These are phyloP conservation scores for Solanum peruvianum DNA, from an alignment of 257 asterid species.

Conservation along the genomic window DNA sequence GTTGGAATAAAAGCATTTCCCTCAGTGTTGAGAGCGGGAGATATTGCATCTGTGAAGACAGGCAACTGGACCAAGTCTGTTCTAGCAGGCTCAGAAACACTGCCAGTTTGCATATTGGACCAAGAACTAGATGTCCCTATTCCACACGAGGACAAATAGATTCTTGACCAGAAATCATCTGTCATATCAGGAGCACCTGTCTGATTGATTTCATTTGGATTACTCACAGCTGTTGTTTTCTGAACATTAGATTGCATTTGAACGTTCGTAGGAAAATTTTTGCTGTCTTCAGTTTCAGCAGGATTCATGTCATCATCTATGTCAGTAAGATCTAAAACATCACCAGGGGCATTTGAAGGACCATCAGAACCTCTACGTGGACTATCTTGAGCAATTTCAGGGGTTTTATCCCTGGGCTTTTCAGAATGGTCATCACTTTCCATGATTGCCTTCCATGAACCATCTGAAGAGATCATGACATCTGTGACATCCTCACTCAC, in stretches of 20 bases:
- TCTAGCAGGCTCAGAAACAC: slow-evolving; percentile 10
- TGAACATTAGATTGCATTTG: slow-evolving; percentile 10
- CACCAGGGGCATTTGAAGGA: slow-evolving; percentile 7
- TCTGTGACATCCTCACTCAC: slow-evolving; percentile 42
- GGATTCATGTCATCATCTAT: slow-evolving; percentile 31
- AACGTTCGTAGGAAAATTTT: slow-evolving; percentile 7
- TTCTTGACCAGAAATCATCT: slow-evolving; percentile 44
- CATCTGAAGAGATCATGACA: slow-evolving; percentile 56
- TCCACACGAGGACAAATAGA: slow-evolving; percentile 28
- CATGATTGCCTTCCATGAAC: slow-evolving; percentile 59
- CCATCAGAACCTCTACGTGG: slow-evolving; percentile 16
- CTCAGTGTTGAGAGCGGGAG: slow-evolving; percentile 14
- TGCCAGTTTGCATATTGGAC: slow-evolving; percentile 13
- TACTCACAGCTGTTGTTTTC: background rate
- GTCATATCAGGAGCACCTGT: slow-evolving; percentile 6
- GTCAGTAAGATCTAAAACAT: slow-evolving; percentile 53
- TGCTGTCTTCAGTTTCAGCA: slow-evolving; percentile 28
- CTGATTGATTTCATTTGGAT: slow-evolving; percentile 14
- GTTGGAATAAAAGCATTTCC: slow-evolving; percentile 20
- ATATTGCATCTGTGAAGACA: slow-evolving; percentile 5
- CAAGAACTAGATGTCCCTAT: slow-evolving; percentile 12
- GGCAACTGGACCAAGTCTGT: slow-evolving; percentile 8
- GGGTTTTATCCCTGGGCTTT: slow-evolving; percentile 24
- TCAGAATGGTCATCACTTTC: slow-evolving; percentile 33
- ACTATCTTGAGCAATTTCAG: slow-evolving; percentile 10